phyloP scores from a whole-genome alignment of 805 yeast genomes.

The Blastobotrys robertii region DNA sequence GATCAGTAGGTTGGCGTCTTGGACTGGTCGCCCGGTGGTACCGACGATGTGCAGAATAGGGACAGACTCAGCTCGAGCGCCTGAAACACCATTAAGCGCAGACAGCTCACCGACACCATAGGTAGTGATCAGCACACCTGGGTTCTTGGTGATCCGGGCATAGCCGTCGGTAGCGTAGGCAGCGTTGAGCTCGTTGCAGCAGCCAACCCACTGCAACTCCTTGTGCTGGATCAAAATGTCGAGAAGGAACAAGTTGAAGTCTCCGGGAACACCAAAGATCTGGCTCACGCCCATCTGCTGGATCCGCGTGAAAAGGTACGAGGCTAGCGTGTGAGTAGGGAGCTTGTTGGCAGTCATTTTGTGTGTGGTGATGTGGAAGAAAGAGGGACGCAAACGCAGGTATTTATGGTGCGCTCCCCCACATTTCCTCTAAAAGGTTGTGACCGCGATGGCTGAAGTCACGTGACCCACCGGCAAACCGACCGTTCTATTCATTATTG shows the following conservation, averaged over 20 bases:
- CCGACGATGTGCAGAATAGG: constrained; percentile 84
- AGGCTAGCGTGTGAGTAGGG: constrained; percentile 16
- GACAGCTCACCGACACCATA: constrained; percentile 87
- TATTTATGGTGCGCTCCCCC: no score
- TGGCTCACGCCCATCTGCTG: constrained; percentile 27
- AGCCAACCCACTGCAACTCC: constrained; percentile 62
- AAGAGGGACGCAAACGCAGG: neutral
- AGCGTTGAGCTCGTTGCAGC: constrained; percentile 81
- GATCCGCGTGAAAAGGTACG: constrained; percentile 27
- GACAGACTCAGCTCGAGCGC: constrained; percentile 72
- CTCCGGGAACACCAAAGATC: constrained; percentile 38
- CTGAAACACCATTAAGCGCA: constrained; percentile 74
- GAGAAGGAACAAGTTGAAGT: constrained; percentile 33
- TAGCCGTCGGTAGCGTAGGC: constrained; percentile 91
- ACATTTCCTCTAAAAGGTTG: no score
- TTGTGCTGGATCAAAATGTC: constrained; percentile 32
- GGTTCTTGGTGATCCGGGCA: constrained; percentile 51
- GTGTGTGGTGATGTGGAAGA: neutral
- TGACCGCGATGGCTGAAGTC: no score
- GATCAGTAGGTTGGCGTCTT: constrained; percentile 27
- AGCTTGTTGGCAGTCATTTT: constrained; percentile 5
- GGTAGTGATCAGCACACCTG: constrained; percentile 63
- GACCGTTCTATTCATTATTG: no score
- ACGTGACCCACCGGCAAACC: no score
- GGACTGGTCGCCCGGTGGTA: constrained; percentile 40